Conservation (phyloP, 225 moss, liverwort and hornwort species). For the Antitrichia curtipendula region DNA sequence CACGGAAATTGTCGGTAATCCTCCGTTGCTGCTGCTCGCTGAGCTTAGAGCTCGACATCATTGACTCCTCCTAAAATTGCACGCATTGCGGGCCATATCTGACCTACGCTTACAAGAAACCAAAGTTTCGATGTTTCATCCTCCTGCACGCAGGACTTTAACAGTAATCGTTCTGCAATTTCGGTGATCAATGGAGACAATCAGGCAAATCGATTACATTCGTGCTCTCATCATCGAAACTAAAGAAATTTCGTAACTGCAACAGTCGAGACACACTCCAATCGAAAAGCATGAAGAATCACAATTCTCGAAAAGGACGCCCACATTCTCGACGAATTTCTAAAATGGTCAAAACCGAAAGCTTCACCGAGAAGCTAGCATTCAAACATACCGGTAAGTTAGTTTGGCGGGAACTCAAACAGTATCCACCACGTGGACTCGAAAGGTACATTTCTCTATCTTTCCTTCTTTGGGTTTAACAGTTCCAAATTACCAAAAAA, state of each 20-base stretch:
- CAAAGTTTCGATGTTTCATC: background rate
- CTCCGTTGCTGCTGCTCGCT: conserved; percentile 25
- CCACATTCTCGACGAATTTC: background rate
- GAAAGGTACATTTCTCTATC: background rate
- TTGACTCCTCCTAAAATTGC: background rate
- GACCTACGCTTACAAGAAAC: background rate
- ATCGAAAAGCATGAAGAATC: background rate
- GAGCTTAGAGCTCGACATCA: conserved; percentile 6
- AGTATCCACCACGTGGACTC: background rate
- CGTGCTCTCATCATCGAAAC: background rate
- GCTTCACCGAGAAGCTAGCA: conserved; percentile 9
- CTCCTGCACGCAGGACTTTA: background rate
- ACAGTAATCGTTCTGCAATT: background rate
- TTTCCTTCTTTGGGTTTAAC: background rate
- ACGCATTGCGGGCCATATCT: background rate
- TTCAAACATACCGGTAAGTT: background rate
- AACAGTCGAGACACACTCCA: background rate
- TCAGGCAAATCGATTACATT: background rate
- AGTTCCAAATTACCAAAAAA: too few species aligned
- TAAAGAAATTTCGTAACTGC: background rate
- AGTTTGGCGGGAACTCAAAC: background rate
- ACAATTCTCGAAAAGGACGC: background rate
- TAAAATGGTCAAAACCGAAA: background rate
- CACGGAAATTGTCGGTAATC: conserved; percentile 26
- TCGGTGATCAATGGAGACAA: background rate